Conservation (phyloP, 306 rosid genomes). For the Malus sylvestris region DNA sequence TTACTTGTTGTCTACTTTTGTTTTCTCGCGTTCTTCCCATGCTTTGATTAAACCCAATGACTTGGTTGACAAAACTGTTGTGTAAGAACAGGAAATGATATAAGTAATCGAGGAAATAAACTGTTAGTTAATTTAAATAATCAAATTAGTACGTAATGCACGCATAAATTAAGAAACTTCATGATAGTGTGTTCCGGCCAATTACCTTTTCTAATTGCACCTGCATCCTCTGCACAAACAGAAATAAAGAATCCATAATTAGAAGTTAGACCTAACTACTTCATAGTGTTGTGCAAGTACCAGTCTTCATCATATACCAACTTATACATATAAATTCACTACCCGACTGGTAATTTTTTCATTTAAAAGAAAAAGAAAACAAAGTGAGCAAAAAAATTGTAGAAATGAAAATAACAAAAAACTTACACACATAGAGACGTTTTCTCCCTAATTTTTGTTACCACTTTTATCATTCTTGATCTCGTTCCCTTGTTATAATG, state of each 20-base stretch:
- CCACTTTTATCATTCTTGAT: not conserved
- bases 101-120: not conserved
- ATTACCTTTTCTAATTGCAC: not conserved
- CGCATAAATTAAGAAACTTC: not conserved
- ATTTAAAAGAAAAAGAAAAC: too few relatives aligned
- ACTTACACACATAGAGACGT: too few relatives aligned
- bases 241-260: not conserved
- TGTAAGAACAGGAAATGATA: not conserved
- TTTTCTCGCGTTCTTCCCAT: conserved; percentile 4
- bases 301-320: not conserved
- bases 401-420: too few relatives aligned
- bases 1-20: conserved; percentile 7
- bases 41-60: conserved; percentile 4
- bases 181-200: not conserved
- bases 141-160: not conserved
- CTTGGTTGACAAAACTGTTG: conserved; percentile 3
- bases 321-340: not conserved
- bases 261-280: not conserved
- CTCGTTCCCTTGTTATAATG: not conserved
- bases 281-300: too few relatives aligned
- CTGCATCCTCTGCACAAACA: not conserved
- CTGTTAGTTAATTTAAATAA: not conserved
- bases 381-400: not conserved
- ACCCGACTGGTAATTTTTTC: not conserved
- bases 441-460: too few relatives aligned